Evolutionary conservation across 495 filamentous ascomycete species (phyloP), one percentile per base, ranked within the genome.

Genomic region (Amphirosellinia nigrospora): DNA sequence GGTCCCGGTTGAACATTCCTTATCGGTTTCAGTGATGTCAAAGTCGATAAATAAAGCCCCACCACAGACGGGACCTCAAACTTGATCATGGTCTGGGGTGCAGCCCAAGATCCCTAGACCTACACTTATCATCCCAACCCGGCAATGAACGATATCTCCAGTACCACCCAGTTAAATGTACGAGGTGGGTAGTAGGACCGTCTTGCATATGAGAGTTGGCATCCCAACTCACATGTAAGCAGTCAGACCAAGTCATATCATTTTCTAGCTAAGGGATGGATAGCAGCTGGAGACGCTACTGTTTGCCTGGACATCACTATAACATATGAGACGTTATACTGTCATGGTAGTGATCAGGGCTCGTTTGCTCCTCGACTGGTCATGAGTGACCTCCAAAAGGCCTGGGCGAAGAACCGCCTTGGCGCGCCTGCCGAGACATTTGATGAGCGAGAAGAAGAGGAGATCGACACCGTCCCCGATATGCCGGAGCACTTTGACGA

Each of bases 321-420:
- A 43, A 43, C 66, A 48, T 43, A 64, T 70, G 38, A 64, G 46
- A 36, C 36, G 21, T 23, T 34, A 16, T 59, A 38, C n/a, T 70
- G 67, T 70, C 60, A 70, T 70, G 68, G 38, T 70, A 70, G 50
- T 9, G 48, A 64, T 26, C 30, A 28, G 50, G 46, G 13, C 48
- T 30, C 21, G 16, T 39, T 50, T 48, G 26, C 60, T 56, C 68
- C 46, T 21, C 60, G 28, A 64, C 68, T 70, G 59, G 77, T 71
- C 74, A 97, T 98, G 94, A 96, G 93, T 77, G 89, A 94, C 68
- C 88, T 98, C 43, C 93, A 95, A 81, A 91, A 89, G 77, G 88
- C 89, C 64, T 96, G 94, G 80, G 90, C 90, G 76, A 94, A 93
- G 80, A 85, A 93, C 46, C 94, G 92, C 82, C 83, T 96, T 72